Percentiles rank a stretch among this genome's conserved stretches.
Conservation (phyloP, 176 grass and related monocot species). For the Thinopyrum elongatum region DNA sequence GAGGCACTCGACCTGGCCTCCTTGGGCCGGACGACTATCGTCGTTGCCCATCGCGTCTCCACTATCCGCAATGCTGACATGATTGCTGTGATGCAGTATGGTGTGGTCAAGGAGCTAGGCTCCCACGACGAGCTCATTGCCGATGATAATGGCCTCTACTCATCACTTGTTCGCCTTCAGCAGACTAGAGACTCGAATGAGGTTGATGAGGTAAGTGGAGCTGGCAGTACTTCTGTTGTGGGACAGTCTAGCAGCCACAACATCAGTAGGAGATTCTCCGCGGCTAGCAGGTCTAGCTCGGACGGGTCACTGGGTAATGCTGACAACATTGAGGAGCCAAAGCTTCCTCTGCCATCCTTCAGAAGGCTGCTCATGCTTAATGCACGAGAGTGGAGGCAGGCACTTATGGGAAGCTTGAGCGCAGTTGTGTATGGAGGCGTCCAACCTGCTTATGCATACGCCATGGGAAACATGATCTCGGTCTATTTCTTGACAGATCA, state of each 20-base stretch:
- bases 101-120: constrained; percentile 69
- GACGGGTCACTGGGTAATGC: constrained; percentile 33
- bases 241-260: constrained; percentile 52
- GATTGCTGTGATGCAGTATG: constrained; percentile 70
- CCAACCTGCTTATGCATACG: constrained; percentile 67
- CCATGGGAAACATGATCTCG: constrained; percentile 83
- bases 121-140: constrained; percentile 73
- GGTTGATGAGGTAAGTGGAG: constrained; percentile 23
- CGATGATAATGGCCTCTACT: constrained; percentile 57
- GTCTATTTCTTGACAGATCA: constrained; percentile 74
- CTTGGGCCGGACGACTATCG: constrained; percentile 66
- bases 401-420: constrained; percentile 49
- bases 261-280: constrained; percentile 68
- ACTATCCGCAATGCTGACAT: constrained; percentile 70
- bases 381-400: constrained; percentile 77
- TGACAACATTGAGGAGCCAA: background rate
- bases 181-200: constrained; percentile 45
- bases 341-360: constrained; percentile 59
- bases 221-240: constrained; percentile 22
- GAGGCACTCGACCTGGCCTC: constrained; percentile 76
- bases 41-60: constrained; percentile 76
- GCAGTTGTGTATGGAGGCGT: constrained; percentile 74
- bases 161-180: constrained; percentile 65
- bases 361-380: constrained; percentile 73
- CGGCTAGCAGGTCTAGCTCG: constrained; percentile 61